Evolutionary conservation across 2,329 filamentous ascomycete genomes (phyloP), one percentile per base, ranked within the genome.

Genomic region (Calonectria henricotiae): DNA sequence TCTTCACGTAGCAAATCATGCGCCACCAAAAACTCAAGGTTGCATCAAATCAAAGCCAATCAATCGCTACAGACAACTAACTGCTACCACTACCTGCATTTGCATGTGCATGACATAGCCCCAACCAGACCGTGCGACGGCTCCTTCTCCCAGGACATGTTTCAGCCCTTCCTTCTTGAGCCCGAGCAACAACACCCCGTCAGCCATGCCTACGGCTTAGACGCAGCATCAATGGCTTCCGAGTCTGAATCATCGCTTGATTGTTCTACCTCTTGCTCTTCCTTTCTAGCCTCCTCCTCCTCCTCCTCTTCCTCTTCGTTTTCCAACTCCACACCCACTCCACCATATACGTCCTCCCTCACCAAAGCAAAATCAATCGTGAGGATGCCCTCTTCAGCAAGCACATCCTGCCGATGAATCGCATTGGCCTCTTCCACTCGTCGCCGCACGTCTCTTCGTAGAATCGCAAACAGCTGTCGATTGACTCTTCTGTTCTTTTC

Each of bases 141-240:
- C 44, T 23, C 44, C 32, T 51, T 60, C 30, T 27, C 39, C 39
- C 41, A 20, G 23, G 47, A 60, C 41, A 39, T 58, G 61, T 58
- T 68, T 64, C 47, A 61, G 27, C 51, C 43, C 58, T 46, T 55
- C 13, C 46, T 49, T 54, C 43, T 47, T 43, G 9, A 15, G 11
- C 20, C n/a, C 49, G 32, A 43, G 44, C 54, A 67, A 25, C 54
- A 66, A 46, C 41, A 44, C 35, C 13, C 35, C 25, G 12, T 25
- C 15, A 66, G 41, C 43, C 55, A 70, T 67, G 62, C 68, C 58
- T 63, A 66, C 23, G 44, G 58, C 62, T 49, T 65, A 25, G 35
- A 13, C 13, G 39, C 49, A 27, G 49, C 23, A n/a, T 60, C 44
- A 11, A 12, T 6, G 44, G 13, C 13, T 12, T 60, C 43, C 46